Percentiles rank a stretch among this genome's conserved stretches.
phyloP scores from a whole-genome alignment of 192 early-diverging fungal genomes.

The Coemansia sp. region DNA sequence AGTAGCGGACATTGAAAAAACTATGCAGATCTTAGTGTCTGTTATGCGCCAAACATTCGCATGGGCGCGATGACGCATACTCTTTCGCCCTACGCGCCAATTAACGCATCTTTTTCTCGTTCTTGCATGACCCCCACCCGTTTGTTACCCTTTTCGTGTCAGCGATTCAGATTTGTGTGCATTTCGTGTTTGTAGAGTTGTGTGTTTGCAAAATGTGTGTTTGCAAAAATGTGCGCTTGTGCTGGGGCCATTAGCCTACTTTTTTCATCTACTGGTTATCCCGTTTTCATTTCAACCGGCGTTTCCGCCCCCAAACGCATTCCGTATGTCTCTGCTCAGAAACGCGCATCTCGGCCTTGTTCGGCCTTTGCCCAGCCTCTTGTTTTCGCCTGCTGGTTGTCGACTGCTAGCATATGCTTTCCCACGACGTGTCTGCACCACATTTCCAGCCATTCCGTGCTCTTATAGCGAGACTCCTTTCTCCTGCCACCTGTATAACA shows the following conservation, averaged over 20 bases:
- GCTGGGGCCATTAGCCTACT: no score
- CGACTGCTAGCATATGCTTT: no score
- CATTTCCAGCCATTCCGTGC: not conserved
- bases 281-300: not conserved
- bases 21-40: not conserved
- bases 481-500: not conserved
- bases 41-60: slow-evolving; percentile 2
- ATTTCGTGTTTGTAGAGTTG: not conserved
- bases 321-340: no score
- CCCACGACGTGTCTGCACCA: not conserved
- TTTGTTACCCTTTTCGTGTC: not conserved
- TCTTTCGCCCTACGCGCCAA: slow-evolving; percentile 1
- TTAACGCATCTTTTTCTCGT: slow-evolving; percentile 4
- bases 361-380: no score
- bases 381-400: not conserved
- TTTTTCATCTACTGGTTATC: not conserved
- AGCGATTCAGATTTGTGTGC: not conserved
- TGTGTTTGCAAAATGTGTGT: not conserved
- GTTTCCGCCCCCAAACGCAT: not conserved
- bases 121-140: slow-evolving; percentile 2
- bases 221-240: not conserved
- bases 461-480: no score
- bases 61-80: slow-evolving; percentile 2
- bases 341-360: no score
- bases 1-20: not conserved